phyloP scores from a whole-genome alignment of 495 filamentous ascomycete species.

The Xeromyces bisporus region DNA sequence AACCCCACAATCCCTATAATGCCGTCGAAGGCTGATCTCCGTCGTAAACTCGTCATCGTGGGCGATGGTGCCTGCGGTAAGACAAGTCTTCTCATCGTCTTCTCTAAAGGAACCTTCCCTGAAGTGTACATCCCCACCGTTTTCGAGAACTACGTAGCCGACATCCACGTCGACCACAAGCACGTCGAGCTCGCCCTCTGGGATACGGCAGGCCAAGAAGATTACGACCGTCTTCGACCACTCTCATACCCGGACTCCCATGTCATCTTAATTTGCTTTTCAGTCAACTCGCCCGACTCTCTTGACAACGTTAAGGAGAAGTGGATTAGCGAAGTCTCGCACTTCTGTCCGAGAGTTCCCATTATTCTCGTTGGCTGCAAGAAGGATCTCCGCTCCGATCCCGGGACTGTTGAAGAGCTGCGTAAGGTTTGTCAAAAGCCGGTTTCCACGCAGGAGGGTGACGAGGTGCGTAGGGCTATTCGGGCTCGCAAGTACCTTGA shows the following conservation, averaged over 20 bases:
- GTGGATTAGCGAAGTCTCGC: constrained; percentile 99
- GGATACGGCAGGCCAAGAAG: constrained; percentile 99
- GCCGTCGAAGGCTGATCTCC: constrained; percentile 99
- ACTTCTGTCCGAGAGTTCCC: constrained; percentile 96
- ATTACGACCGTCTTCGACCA: constrained; percentile 92
- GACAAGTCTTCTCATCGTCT: constrained; percentile 98
- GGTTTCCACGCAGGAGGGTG: constrained; percentile 94
- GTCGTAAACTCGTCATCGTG: constrained; percentile 99
- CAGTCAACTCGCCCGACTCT: constrained; percentile 95
- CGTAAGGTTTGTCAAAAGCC: constrained; percentile 98
- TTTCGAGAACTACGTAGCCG: constrained; percentile 99
- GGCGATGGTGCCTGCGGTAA: constrained; percentile 99
- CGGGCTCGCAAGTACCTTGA: constrained; percentile 95
- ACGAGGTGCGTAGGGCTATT: constrained; percentile 95
- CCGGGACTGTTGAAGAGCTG: constrained; percentile 94
- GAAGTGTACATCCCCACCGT: constrained; percentile 99
- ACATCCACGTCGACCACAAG: constrained; percentile 99
- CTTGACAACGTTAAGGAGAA: constrained; percentile 99
- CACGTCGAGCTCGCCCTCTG: constrained; percentile 97
- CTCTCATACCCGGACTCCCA: constrained; percentile 98
- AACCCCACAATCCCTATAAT: too few relatives aligned
- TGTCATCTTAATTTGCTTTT: constrained; percentile 98
- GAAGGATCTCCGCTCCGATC: constrained; percentile 94
- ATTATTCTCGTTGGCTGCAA: constrained; percentile 99
- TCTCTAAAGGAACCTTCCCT: constrained; percentile 99